Percentiles rank a stretch among this genome's conserved stretches.
phyloP scores from a whole-genome alignment of 2,329 filamentous ascomycete genomes.

The Chrysoporthe austroafricana region DNA sequence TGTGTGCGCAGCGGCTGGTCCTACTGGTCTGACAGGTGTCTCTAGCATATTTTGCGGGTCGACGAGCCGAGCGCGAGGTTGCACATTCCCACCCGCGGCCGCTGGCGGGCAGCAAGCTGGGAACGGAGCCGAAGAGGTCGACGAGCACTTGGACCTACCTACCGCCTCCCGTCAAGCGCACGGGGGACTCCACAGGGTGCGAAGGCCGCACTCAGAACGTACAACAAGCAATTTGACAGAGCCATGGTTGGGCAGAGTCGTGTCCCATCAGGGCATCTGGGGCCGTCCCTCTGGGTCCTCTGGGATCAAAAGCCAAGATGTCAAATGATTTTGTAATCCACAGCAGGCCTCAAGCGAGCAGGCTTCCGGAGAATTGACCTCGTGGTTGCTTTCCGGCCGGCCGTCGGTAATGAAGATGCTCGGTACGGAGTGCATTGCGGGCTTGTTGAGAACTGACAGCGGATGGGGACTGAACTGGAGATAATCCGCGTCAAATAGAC shows the following conservation, averaged over 20 bases:
- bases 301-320: not conserved
- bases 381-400: constrained; percentile 11
- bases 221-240: constrained; percentile 20
- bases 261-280: constrained; percentile 21
- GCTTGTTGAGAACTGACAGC: constrained; percentile 2
- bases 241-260: constrained; percentile 13
- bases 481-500: not conserved
- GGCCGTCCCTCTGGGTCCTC: constrained; percentile 13
- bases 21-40: not conserved
- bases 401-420: constrained; percentile 19
- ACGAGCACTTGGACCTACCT: too few relatives aligned
- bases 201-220: not conserved
- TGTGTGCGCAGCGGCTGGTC: constrained; percentile 13
- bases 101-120: not conserved
- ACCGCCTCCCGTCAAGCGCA: not conserved
- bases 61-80: constrained; percentile 8
- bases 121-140: not conserved
- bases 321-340: not conserved
- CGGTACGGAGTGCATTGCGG: not conserved
- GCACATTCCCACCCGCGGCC: constrained; percentile 5
- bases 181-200: not conserved
- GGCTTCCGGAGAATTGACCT: constrained; percentile 15
- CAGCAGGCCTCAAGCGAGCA: constrained; percentile 3
- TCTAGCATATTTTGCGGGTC: constrained; percentile 15
- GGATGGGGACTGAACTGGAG: not conserved